These are phyloP conservation scores for Groenewaldozyma sp. DNA, from an alignment of 1,139 yeast genomes.

Conservation along the genomic window DNA sequence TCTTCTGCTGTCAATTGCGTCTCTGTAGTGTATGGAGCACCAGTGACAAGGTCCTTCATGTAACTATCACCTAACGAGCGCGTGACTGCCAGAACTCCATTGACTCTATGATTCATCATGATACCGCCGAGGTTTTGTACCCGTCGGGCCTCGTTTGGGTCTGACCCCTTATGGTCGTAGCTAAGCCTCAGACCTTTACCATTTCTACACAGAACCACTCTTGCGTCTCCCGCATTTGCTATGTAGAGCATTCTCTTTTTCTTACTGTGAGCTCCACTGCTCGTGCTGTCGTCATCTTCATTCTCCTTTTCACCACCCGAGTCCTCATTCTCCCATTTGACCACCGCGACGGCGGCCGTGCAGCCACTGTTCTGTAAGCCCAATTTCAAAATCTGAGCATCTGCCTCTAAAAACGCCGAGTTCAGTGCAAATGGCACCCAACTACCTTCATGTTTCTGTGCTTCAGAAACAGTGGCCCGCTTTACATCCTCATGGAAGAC, in stretches of 20 bases:
- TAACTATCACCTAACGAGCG: conserved; percentile 91
- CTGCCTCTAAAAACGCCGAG: conserved; percentile 58
- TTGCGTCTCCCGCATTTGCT: conserved; percentile 92
- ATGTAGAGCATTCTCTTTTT: conserved; percentile 63
- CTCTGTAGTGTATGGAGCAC: conserved; percentile 86
- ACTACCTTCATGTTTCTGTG: conserved; percentile 1
- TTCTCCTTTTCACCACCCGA: conserved; percentile 2
- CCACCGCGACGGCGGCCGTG: conserved; percentile 91
- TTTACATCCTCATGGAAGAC: conserved; percentile 29
- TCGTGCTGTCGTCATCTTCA: too few species aligned
- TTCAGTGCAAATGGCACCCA: conserved; percentile 25
- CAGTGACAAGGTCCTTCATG: conserved; percentile 82
- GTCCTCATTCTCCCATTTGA: conserved; percentile 67
- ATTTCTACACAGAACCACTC: conserved; percentile 66
- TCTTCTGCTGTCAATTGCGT: conserved; percentile 70
- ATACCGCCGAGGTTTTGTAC: conserved; percentile 76
- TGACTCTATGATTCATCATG: conserved; percentile 82
- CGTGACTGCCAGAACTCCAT: conserved; percentile 92
- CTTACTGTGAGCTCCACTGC: conserved; percentile 2
- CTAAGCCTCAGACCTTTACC: conserved; percentile 72
- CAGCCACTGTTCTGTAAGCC: conserved; percentile 69
- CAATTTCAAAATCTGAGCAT: conserved; percentile 48
- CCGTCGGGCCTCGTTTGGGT: conserved; percentile 63
- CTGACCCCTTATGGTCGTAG: conserved; percentile 93
- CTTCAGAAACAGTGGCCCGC: conserved; percentile 14